Percentiles rank a stretch among this genome's conserved stretches.
Conservation (phyloP, 73 alveolate genomes). For the Durusdinium trenchii region DNA sequence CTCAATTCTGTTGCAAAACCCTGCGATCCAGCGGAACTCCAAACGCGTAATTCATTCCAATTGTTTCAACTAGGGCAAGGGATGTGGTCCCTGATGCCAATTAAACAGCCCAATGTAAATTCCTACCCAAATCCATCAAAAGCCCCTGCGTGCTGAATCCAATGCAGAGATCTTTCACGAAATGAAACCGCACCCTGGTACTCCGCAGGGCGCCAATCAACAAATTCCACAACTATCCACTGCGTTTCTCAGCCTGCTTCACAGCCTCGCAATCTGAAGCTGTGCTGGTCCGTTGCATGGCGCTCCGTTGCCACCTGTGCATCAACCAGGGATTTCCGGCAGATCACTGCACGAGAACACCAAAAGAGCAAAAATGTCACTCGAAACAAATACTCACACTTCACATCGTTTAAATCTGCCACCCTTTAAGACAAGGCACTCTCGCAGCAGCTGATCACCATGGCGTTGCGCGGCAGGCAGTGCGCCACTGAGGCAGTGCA, state of each 20-base stretch:
- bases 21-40: neutral
- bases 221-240: neutral
- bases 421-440: neutral
- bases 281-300: neutral
- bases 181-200: no score
- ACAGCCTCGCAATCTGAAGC: neutral
- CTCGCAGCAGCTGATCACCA: neutral
- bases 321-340: neutral
- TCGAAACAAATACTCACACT: no score
- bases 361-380: no score
- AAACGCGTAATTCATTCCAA: no score
- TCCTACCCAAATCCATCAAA: no score
- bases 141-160: no score
- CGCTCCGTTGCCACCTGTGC: neutral
- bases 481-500: neutral
- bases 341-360: neutral
- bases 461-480: neutral
- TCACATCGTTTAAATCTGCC: no score
- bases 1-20: slow-evolving; percentile 47
- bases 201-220: no score
- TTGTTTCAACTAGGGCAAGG: no score
- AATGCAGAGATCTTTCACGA: no score
- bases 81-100: no score
- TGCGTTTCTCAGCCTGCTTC: neutral
- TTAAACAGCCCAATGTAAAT: no score